Conservation (phyloP, 768 basidiomycete species). For the Pleurotus cornucopiae region DNA sequence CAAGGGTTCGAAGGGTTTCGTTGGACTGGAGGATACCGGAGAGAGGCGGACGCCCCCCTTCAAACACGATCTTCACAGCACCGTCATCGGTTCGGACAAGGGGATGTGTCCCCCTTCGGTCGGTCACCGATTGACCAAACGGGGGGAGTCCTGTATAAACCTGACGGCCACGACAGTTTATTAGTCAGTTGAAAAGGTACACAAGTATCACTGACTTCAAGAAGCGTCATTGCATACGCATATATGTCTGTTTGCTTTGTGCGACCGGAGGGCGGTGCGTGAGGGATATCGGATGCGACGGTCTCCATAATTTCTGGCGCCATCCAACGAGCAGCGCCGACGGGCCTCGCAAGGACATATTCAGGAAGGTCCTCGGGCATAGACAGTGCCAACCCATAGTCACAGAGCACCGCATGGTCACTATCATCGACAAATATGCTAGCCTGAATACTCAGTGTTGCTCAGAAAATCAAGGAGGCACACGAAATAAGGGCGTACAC, state of each 20-base stretch:
- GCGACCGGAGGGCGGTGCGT: slow-evolving; percentile 3
- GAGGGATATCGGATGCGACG: background rate
- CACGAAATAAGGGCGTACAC: slow-evolving; percentile 9
- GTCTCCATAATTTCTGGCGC: slow-evolving; percentile 27
- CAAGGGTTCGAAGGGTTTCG: slow-evolving; percentile 7
- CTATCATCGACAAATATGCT: slow-evolving; percentile 23
- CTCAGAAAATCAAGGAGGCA: background rate
- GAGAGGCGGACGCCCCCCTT: slow-evolving; percentile 15
- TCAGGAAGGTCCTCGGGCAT: background rate
- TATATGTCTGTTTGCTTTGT: slow-evolving; percentile 20
- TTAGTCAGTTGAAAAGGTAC: background rate
- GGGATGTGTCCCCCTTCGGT: background rate
- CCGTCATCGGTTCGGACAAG: slow-evolving; percentile 14
- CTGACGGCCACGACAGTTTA: slow-evolving; percentile 5
- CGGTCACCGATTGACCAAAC: slow-evolving; percentile 9
- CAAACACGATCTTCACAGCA: slow-evolving; percentile 18
- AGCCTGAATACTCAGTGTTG: slow-evolving; percentile 11
- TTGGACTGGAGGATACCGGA: slow-evolving; percentile 9
- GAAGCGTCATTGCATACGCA: slow-evolving; percentile 22
- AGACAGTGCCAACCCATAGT: slow-evolving; percentile 19
- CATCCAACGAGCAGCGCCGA: slow-evolving; percentile 25
- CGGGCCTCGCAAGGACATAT: slow-evolving; percentile 14
- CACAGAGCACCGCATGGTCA: slow-evolving; percentile 20
- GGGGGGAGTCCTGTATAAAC: slow-evolving; percentile 16
- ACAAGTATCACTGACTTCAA: slow-evolving; percentile 13